These are phyloP conservation scores for Ceratorhiza oryzae-sativae DNA, from an alignment of 1,284 basidiomycete species.

Conservation along the genomic window DNA sequence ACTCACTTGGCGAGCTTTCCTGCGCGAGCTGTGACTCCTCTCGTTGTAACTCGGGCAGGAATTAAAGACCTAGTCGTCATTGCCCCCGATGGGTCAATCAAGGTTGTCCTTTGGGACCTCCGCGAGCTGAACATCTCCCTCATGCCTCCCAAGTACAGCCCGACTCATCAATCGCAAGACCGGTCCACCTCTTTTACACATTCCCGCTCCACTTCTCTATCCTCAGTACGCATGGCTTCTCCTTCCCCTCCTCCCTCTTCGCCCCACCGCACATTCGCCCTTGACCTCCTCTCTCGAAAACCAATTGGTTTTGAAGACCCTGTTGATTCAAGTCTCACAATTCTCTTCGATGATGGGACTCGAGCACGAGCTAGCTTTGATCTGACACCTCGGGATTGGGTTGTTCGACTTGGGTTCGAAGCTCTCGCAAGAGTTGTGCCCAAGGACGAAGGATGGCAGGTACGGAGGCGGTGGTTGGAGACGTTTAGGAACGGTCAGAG, in stretches of 20 bases:
- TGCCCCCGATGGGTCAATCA: conserved; percentile 59
- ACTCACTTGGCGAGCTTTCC: conserved; percentile 53
- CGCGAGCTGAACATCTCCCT: conserved; percentile 55
- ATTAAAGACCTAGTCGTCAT: conserved; percentile 74
- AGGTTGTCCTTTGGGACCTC: conserved; percentile 67
- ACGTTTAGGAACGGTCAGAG: conserved; percentile 61
- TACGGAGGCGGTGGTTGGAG: conserved; percentile 66
- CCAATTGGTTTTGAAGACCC: conserved; percentile 51
- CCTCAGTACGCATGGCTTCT: conserved; percentile 3
- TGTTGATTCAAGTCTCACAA: conserved; percentile 56
- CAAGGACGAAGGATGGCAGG: conserved; percentile 55
- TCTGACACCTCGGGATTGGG: conserved; percentile 58
- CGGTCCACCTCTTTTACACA: neutral
- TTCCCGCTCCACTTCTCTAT: neutral
- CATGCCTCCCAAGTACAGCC: conserved; percentile 44
- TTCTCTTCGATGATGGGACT: conserved; percentile 60
- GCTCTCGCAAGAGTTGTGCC: conserved; percentile 65
- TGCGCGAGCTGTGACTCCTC: conserved; percentile 62
- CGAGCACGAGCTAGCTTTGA: conserved; percentile 58
- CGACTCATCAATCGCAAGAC: conserved; percentile 39
- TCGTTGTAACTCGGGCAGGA: conserved; percentile 66
- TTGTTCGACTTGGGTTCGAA: conserved; percentile 67
- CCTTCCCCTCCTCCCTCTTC: conserved; percentile 40
- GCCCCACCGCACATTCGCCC: conserved; percentile 15
- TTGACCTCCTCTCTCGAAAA: conserved; percentile 44